Base-by-base conservation (phyloP, 2,329 filamentous ascomycete genomes). In the Penicillium concentricum region DNA sequence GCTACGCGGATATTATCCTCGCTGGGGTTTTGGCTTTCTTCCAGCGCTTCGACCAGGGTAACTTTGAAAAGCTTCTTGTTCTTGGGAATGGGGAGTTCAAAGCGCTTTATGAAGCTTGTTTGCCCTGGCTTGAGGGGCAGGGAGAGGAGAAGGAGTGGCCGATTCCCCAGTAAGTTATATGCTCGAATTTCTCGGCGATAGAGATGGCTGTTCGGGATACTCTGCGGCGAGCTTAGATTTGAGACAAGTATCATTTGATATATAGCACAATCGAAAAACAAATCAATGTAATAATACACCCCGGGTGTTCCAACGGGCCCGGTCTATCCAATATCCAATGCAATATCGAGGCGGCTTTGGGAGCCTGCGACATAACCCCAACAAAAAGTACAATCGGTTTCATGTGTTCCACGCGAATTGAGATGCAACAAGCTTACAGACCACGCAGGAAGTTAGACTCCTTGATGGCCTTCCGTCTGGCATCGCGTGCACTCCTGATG, bases 361-460 rank as follows among this genome's bases (percentile, higher is more conserved):
- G 47, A 60, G 49, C 54, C 52, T 54, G 45, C 32, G 24, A 37
- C 41, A 32, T 51, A 54, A 37, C 48, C 54, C 45, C 34, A 53
- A 35, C 28, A 32, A 51, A 51, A 59, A 56, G 41, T 41, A 47
- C 49, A 62, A 54, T 52, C 57, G 55, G 53, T 46, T 46, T 43
- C 51, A 45, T 20, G 12, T 42, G 30, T 52, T 54, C 42, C 49
- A 61, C 18, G 35, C 16, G 49, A 51, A 41, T 46, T 20, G 35
- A 44, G 4, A 45, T 38, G 38, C 13, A 26, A 51, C 22, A 28
- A 42, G 44, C 39, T 69, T 73, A 80, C 66, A 80, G 70, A 26
- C 77, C 76, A 53, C 75, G 75, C 68, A 80, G 69, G 72, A 79
- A 80, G 70, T 80, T 80, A 38, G 70, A 70, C 59, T 80, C 77